phyloP scores from a whole-genome alignment of 495 filamentous ascomycete genomes.

The Penicillium longicatenatum region DNA sequence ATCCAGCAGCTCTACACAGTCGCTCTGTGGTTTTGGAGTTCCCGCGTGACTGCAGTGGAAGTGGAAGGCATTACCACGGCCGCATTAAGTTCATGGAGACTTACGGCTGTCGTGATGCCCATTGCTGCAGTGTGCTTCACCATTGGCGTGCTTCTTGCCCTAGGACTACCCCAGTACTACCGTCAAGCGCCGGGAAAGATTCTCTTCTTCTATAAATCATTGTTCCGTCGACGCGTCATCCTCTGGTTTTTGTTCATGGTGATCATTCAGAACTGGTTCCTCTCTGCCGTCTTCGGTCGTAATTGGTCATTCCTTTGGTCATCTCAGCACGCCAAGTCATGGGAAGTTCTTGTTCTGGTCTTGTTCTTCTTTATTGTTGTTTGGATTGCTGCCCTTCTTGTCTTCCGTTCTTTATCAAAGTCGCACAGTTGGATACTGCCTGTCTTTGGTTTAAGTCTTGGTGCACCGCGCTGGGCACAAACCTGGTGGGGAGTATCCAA shows the following conservation, averaged over 20 bases:
- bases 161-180: conserved; percentile 52
- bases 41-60: conserved; percentile 34
- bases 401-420: conserved; percentile 49
- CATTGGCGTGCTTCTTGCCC: conserved; percentile 43
- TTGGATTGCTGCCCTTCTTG: conserved; percentile 43
- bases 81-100: conserved; percentile 43
- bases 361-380: conserved; percentile 47
- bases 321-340: conserved; percentile 45
- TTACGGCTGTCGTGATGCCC: conserved; percentile 49
- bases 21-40: conserved; percentile 55
- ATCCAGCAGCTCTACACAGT: conserved; percentile 53
- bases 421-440: conserved; percentile 53
- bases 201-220: conserved; percentile 55
- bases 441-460: conserved; percentile 51
- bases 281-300: conserved; percentile 50
- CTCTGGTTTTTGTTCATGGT: conserved; percentile 52
- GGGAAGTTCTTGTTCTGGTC: conserved; percentile 47
- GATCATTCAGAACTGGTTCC: conserved; percentile 51
- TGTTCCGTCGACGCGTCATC: conserved; percentile 50
- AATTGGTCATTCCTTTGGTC: conserved; percentile 55
- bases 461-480: conserved; percentile 53
- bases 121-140: conserved; percentile 45
- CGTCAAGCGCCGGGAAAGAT: conserved; percentile 66
- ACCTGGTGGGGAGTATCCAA: conserved; percentile 55
- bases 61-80: conserved; percentile 34